Evolutionary conservation across 441 rosid genomes (phyloP), one percentile per base, ranked within the genome.

Genomic region (Jatropha multifida): DNA sequence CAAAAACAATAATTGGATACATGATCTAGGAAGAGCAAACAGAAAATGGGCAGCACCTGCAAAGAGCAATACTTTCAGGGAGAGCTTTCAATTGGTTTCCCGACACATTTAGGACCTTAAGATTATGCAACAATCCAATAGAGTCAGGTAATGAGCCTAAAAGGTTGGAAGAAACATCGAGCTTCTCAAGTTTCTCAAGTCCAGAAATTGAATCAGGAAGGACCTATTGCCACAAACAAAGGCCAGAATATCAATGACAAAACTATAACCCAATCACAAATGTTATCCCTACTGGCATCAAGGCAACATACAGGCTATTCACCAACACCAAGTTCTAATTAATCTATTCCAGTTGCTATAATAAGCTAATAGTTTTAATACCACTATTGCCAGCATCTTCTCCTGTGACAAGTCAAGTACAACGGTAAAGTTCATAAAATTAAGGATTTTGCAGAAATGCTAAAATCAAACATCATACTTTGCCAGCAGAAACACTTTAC

Each of bases 131-230:
- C 73, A 89, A 81, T 49, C 97, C 97, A 44, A 94, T 83, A 1
- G 97, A 90, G 64, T 91, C 97, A 0, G 98, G 98, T 60, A 94
- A 80, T 4, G 85, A 82, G 79, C 79, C 85, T 32, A 92, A 78
- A 41, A 88, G 84, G 81, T 94, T 94, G 1, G 95, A 91, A 67
- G 95, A 86, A 65, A 90, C 74, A 81, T 90, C 85, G 51, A 94
- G 88, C 84, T 89, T 90, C 76, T 84, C 92, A 72, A 94, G 91
- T 68, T 73, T 85, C 73, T 67, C 83, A 72, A 94, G 86, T 12
- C 90, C 95, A 32, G 88, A 87, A 59, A 94, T 85, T 4, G 98
- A 88, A 75, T 94, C 94, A 41, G 98, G 97, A 66, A 94, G 84
- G 54, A 72, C 84, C 97, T 94, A 88, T 69, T 77, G 74, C 71